Percentiles rank a stretch among this genome's conserved stretches.
phyloP scores from a whole-genome alignment of 2,329 filamentous ascomycete species.

The Scedosporium dehoogii region DNA sequence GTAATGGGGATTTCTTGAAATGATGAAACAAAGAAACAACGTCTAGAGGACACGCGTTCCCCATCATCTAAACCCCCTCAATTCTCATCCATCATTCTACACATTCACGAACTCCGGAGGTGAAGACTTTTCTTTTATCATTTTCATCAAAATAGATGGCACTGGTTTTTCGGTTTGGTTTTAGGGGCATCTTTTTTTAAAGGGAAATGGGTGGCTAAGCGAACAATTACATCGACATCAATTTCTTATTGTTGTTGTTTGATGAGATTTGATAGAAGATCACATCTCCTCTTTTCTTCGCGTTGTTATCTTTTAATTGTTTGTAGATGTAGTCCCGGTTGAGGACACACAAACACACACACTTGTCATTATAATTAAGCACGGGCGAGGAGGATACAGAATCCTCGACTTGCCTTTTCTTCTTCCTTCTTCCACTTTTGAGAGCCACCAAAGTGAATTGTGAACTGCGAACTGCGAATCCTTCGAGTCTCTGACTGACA shows the following conservation, averaged over 20 bases:
- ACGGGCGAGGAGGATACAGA: not conserved
- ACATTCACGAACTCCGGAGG: not conserved
- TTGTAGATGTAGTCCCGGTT: not conserved
- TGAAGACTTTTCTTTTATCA: not conserved
- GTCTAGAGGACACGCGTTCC: not conserved
- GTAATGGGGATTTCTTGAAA: constrained; percentile 8
- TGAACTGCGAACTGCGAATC: not conserved
- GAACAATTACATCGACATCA: not conserved
- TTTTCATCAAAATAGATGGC: constrained; percentile 2
- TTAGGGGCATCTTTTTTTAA: not conserved
- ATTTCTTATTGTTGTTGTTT: not conserved
- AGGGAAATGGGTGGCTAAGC: not conserved
- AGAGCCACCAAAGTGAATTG: not conserved
- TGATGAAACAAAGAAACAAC: too few relatives aligned
- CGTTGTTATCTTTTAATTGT: not conserved
- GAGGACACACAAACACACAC: not conserved
- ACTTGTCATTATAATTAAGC: not conserved
- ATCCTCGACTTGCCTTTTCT: not conserved
- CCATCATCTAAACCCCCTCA: not conserved
- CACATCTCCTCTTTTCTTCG: not conserved
- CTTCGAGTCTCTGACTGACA: not conserved
- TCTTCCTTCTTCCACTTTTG: not conserved
- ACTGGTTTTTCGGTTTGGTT: not conserved
- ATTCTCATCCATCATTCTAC: not conserved
- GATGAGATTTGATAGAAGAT: not conserved